Evolutionary conservation across 495 filamentous ascomycete species (phyloP), one percentile per base, ranked within the genome.

Genomic region (Cudoniella acicularis): DNA sequence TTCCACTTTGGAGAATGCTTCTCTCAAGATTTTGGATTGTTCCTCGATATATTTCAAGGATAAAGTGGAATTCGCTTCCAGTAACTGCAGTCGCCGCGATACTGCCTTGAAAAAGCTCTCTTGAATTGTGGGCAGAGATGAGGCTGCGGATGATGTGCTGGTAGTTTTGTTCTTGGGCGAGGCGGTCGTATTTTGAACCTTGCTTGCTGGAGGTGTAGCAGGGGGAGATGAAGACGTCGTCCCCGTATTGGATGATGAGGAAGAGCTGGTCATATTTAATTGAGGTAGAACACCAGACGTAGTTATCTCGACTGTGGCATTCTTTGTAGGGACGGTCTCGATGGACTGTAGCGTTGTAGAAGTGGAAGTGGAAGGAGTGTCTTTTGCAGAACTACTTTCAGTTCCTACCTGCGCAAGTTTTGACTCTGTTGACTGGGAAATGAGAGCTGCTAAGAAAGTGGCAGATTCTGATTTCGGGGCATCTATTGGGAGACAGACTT

Each of bases 81-180:
- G 86, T 60, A 88, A 83, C 64, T 92, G 88, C 4, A 98, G 82
- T 41, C 94, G 89, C 69, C 97, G 96, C 60, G 91, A 89, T 3
- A 98, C 86, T 6, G 90, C 90, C 72, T 98, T 98, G 81, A 96
- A 98, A 75, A 98, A 98, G 8, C 87, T 91, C 70, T 97, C 94
- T 73, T 98, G 94, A 2, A 91, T 93, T 0, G 91, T 92, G 10
- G 93, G 92, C 17, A 82, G 84, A 1, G 90, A 71, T 18, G 87
- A 81, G 46, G 75, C 70, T 11, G 83, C 75, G 8, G 77, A 66
- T 1, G 67, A 58, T 26, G 74, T 58, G 59, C 69, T 82, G 24
- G 57, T 60, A 1, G 69, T 67, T 54, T 72, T 72, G 40, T 54
- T 67, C 49, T 64, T 65, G 13, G 61, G 36, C 2, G 58, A 45